Base-by-base conservation (phyloP, 1,284 basidiomycete genomes). In the Moniliella sp. region DNA sequence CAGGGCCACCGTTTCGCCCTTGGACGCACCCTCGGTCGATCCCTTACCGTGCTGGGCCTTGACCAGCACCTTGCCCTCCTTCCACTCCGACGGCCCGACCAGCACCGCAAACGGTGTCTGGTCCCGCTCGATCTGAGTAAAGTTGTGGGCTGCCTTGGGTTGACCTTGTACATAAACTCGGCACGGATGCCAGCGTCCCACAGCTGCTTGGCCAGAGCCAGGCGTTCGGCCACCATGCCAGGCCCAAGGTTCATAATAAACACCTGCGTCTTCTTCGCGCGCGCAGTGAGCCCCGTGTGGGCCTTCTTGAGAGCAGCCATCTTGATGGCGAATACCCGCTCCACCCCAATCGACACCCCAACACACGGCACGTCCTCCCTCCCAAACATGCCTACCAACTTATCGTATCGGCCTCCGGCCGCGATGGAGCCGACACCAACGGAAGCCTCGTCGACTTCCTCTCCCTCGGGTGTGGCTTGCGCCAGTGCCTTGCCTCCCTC, bases 341-440 rank as follows among this genome's bases (percentile, higher is more conserved):
- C 91, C 31, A 97, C 69, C 15, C 91, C 91, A 45, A 97, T 78
- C 42, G 75, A 80, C 18, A 94, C 73, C 14, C 91, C 88, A 8
- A 97, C 75, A 60, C 91, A 99, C 0, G 86, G 88, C 33, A 88
- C 70, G 1, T 44, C 62, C 73, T 79, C 67, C n/a, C n/a, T 70
- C 13, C 75, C 71, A 64, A 99, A 93, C 68, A 86, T 75, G 30
- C 79, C 78, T 1, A 97, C n/a, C n/a, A 99, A 75, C 45, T 79
- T 77, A 66, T 97, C 88, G 65, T 97, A 97, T 28, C 88, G 71
- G 9, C 91, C 88, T 12, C 91, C 91, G 0, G 81, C 91, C 4
- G 88, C 91, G 55, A 99, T 91, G 12, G 84, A 93, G 15, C 88
- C 91, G 2, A 97, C 84, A 25, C 91, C 88, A 18, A 97, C 75